A percentile compares a stretch with the other conserved stretches of the same genome.
phyloP scores from a whole-genome alignment of 2,329 filamentous ascomycete species.

The Fusarium nurragi region DNA sequence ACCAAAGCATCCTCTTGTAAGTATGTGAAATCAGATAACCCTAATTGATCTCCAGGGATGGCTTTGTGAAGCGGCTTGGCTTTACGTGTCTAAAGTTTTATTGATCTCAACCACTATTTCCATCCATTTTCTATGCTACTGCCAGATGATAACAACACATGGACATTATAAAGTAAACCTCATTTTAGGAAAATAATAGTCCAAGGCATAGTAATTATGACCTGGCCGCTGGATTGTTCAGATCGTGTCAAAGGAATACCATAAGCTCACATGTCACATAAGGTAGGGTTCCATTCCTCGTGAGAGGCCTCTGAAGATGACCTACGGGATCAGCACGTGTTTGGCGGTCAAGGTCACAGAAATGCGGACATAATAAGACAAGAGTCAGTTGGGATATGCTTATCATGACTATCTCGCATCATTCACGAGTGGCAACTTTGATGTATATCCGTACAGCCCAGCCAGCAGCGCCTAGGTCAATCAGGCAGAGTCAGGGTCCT shows the following conservation, averaged over 20 bases:
- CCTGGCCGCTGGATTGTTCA: background rate
- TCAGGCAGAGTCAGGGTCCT: constrained; percentile 15
- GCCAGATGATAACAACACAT: no score
- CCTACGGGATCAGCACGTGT: constrained; percentile 29
- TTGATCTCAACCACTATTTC: no score
- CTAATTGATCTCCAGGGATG: no score
- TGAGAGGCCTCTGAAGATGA: constrained; percentile 1
- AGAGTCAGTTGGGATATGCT: background rate
- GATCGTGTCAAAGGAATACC: background rate
- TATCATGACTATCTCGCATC: background rate
- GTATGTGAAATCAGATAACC: background rate
- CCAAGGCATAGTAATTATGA: no score
- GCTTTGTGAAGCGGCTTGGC: no score
- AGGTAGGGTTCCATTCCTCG: background rate
- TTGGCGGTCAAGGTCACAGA: constrained; percentile 2
- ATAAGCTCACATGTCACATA: background rate
- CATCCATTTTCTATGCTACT: no score
- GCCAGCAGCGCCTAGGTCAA: background rate
- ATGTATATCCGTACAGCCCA: constrained; percentile 3
- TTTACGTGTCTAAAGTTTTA: no score
- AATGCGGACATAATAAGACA: background rate
- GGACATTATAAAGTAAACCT: no score
- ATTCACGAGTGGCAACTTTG: constrained; percentile 1
- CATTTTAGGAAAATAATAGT: no score
- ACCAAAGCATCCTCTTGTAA: background rate